A percentile compares a stretch with the other conserved stretches of the same genome.
Evolutionary conservation across 1,139 yeast genomes (phyloP).

Genomic region (Geotrichum carabidarum): DNA sequence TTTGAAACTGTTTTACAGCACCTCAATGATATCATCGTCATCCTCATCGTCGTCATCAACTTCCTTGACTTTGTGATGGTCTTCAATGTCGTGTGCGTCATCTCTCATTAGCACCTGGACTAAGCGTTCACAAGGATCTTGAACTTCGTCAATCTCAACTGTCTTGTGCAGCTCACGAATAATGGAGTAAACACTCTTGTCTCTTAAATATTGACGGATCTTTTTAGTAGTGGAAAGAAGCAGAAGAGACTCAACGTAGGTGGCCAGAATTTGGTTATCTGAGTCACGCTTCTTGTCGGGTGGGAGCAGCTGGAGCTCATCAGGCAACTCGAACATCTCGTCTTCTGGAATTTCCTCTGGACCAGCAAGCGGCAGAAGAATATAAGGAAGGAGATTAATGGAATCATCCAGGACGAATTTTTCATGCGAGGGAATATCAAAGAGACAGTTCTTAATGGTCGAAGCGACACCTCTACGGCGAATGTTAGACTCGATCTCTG

Average conservation of each 20-base stretch:
- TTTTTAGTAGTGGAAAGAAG: slow-evolving; percentile 69
- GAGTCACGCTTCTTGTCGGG: slow-evolving; percentile 78
- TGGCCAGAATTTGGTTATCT: slow-evolving; percentile 54
- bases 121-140: slow-evolving; percentile 45
- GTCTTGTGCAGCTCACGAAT: slow-evolving; percentile 79
- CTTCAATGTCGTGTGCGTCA: slow-evolving; percentile 56
- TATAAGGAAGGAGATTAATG: slow-evolving; percentile 73
- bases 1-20: slow-evolving; percentile 15
- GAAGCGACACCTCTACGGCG: slow-evolving; percentile 93
- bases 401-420: slow-evolving; percentile 54
- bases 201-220: slow-evolving; percentile 71
- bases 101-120: slow-evolving; percentile 92
- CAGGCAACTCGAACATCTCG: slow-evolving; percentile 83
- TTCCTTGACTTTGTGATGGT: slow-evolving; percentile 51
- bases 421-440: slow-evolving; percentile 68
- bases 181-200: slow-evolving; percentile 74
- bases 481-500: slow-evolving; percentile 70
- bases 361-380: slow-evolving; percentile 77
- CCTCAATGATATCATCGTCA: slow-evolving; percentile 31
- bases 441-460: slow-evolving; percentile 82
- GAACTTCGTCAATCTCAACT: slow-evolving; percentile 56
- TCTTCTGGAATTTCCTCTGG: slow-evolving; percentile 76
- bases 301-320: slow-evolving; percentile 74
- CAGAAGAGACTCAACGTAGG: slow-evolving; percentile 67
- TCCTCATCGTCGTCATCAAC: slow-evolving; percentile 38